Base-by-base conservation (phyloP, 2,329 filamentous ascomycete species). In the Epichloe hybrida region DNA sequence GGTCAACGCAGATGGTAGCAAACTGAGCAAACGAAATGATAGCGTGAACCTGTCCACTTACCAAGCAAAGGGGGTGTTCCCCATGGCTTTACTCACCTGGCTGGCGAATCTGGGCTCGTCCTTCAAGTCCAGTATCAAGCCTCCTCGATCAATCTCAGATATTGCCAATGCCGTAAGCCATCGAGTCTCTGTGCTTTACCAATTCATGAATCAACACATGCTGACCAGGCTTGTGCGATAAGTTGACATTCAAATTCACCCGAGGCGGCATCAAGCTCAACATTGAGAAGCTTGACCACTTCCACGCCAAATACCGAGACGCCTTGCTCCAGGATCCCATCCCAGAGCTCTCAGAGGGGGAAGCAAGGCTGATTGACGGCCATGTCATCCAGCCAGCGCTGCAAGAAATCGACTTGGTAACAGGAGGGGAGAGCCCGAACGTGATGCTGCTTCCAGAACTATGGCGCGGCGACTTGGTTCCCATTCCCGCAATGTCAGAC, bases 161-260 rank as follows among this genome's bases (percentile, higher is more conserved):
- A 76, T 98, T 49, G 75, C 88, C 43, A 64, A 82, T 17, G 80
- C 81, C 52, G 85, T 86, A 70, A 50, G 76, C 62, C 41, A 3
- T 34, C 15, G n/a, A 27, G 7, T 31, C 17, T 4, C 27, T 4
- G 27, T 31, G 27, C 27, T 31, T 31, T 31, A 3, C 8, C 27
- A 4, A 31, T 31, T 11, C 27, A 1, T 5, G 8, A 4, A 34
- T 20, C 4, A 38, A 35, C 21, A n/a, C n/a, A 13, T 53, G 44
- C 61, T 68, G 50, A 70, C 48, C 15, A 38, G 37, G 42, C 4
- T 42, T 35, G 2, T 8, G 7, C 20, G 6, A 15, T 53, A 88
- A 88, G 78, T 91, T 96, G 63, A 81, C 83, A 44, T 75, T 95
- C 56, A 89, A 88, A 61, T 94, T 96, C 68, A 97, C 89, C 3